phyloP scores from a whole-genome alignment of 1,284 basidiomycete species.

The Sparassis latifolia region DNA sequence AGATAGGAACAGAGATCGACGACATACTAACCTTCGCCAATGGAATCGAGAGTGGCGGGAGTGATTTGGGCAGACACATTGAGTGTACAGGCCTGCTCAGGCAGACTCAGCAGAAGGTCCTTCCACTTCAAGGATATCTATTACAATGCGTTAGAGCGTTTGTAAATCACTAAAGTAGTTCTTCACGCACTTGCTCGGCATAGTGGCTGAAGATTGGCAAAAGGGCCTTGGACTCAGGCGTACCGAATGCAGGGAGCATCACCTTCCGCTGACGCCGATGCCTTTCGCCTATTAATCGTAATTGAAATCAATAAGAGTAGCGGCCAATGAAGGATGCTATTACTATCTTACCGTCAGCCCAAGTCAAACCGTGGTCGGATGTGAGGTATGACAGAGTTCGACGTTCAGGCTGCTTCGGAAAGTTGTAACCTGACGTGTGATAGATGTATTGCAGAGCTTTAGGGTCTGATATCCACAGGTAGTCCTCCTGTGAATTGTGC shows the following conservation, averaged over 20 bases:
- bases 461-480: constrained; percentile 31
- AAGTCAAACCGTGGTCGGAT: constrained; percentile 30
- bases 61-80: constrained; percentile 30
- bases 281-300: constrained; percentile 28
- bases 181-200: constrained; percentile 33
- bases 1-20: background rate
- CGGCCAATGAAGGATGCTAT: background rate
- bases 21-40: constrained; percentile 29
- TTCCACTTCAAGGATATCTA: constrained; percentile 42
- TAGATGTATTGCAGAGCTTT: constrained; percentile 37
- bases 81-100: constrained; percentile 28
- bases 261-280: constrained; percentile 40
- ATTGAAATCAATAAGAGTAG: background rate
- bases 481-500: constrained; percentile 20
- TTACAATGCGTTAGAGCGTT: background rate
- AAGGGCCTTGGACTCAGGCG: constrained; percentile 41
- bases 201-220: constrained; percentile 43
- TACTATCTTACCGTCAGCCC: constrained; percentile 31
- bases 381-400: constrained; percentile 25
- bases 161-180: constrained; percentile 9
- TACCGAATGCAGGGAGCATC: constrained; percentile 38
- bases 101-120: constrained; percentile 27
- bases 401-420: constrained; percentile 29
- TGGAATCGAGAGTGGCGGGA: constrained; percentile 26
- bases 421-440: constrained; percentile 33